A percentile compares a stretch with the other conserved stretches of the same genome.
phyloP scores from a whole-genome alignment of 768 basidiomycete genomes.

The Termitomyces sp. region DNA sequence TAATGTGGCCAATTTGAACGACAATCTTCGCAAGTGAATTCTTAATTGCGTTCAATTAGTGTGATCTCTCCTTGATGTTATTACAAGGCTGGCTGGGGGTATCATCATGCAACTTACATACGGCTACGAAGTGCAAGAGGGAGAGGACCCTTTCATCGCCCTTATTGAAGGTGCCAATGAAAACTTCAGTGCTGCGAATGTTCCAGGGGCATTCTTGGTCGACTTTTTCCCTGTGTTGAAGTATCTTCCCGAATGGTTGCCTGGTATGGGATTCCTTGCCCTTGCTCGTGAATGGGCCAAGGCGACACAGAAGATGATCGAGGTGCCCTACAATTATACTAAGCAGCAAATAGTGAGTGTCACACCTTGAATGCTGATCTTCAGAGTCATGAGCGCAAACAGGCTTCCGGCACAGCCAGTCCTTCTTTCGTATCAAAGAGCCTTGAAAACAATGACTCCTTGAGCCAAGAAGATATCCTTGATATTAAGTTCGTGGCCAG shows the following conservation, averaged over 20 bases:
- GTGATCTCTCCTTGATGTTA: neutral
- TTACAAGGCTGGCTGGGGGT: slow-evolving; percentile 39
- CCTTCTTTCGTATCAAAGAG: slow-evolving; percentile 37
- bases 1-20: slow-evolving; percentile 23
- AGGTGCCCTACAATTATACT: slow-evolving; percentile 38
- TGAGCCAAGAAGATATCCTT: slow-evolving; percentile 25
- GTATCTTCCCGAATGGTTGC: slow-evolving; percentile 50
- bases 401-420: slow-evolving; percentile 36
- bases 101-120: slow-evolving; percentile 51
- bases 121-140: slow-evolving; percentile 50
- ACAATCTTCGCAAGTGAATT: slow-evolving; percentile 37
- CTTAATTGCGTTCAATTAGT: neutral
- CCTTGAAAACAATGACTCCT: slow-evolving; percentile 28
- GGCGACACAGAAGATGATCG: slow-evolving; percentile 32
- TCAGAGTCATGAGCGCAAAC: neutral
- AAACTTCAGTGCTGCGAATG: slow-evolving; percentile 43
- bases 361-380: neutral
- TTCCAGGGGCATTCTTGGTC: slow-evolving; percentile 42
- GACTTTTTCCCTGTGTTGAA: slow-evolving; percentile 37
- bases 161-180: slow-evolving; percentile 46
- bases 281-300: slow-evolving; percentile 35
- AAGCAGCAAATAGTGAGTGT: slow-evolving; percentile 39
- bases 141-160: slow-evolving; percentile 42
- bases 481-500: slow-evolving; percentile 37
- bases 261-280: slow-evolving; percentile 47